Conservation (phyloP, 495 filamentous ascomycete genomes). For the Apiosordaria backusii region DNA sequence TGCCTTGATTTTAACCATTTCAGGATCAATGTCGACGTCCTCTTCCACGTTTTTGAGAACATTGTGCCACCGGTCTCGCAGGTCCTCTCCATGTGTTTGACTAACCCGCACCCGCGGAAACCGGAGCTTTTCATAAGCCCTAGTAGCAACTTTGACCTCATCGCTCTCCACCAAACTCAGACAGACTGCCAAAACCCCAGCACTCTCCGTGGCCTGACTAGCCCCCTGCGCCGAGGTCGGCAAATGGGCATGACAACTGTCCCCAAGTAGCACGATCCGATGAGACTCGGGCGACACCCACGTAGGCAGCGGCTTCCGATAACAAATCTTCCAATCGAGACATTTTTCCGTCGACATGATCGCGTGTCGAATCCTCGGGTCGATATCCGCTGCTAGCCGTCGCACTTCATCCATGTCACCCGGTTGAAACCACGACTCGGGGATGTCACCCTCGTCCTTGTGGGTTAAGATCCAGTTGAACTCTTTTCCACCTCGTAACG, state of each 20-base stretch:
- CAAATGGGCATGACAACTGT: slow-evolving; percentile 48
- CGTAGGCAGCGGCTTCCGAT: slow-evolving; percentile 45
- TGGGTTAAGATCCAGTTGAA: slow-evolving; percentile 53
- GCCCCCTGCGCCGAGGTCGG: slow-evolving; percentile 50
- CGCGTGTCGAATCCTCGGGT: slow-evolving; percentile 44
- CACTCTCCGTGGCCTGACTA: slow-evolving; percentile 50
- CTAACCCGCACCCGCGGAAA: slow-evolving; percentile 45
- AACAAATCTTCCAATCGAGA: slow-evolving; percentile 53
- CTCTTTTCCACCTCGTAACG: slow-evolving; percentile 46
- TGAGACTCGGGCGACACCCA: slow-evolving; percentile 46
- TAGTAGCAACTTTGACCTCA: slow-evolving; percentile 46
- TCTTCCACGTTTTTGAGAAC: slow-evolving; percentile 47
- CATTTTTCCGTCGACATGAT: slow-evolving; percentile 47
- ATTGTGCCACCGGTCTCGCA: slow-evolving; percentile 53
- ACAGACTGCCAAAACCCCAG: slow-evolving; percentile 44
- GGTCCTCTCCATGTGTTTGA: slow-evolving; percentile 51
- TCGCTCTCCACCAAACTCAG: slow-evolving; percentile 43
- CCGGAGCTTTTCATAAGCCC: slow-evolving; percentile 51
- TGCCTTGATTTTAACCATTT: slow-evolving; percentile 46
- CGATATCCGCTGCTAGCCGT: slow-evolving; percentile 33
- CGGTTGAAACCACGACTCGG: slow-evolving; percentile 50
- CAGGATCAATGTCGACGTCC: slow-evolving; percentile 49
- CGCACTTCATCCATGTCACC: slow-evolving; percentile 48
- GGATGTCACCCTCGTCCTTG: slow-evolving; percentile 45
- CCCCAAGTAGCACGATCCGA: slow-evolving; percentile 45